phyloP scores from a whole-genome alignment of 768 basidiomycete species.

The Pleurotus giganteus region DNA sequence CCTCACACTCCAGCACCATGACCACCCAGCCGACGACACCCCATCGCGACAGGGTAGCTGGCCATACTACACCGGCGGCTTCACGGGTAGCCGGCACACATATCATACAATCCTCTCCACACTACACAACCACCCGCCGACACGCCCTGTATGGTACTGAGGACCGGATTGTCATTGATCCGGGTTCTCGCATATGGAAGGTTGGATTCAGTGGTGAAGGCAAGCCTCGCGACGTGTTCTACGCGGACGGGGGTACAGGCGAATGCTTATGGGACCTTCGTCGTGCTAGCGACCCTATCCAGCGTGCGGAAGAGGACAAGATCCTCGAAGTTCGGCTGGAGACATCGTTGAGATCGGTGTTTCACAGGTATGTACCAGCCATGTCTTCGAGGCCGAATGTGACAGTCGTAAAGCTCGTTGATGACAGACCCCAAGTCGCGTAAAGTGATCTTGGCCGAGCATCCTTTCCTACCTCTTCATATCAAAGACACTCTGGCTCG shows the following conservation, averaged over 20 bases:
- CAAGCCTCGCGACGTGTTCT: slow-evolving; percentile 85
- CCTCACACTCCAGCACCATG: slow-evolving; percentile 18
- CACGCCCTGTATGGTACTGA: slow-evolving; percentile 97
- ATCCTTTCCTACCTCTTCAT: slow-evolving; percentile 79
- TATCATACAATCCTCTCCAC: slow-evolving; percentile 71
- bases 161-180: slow-evolving; percentile 92
- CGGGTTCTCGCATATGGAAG: slow-evolving; percentile 93
- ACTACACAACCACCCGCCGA: slow-evolving; percentile 79
- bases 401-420: slow-evolving; percentile 59
- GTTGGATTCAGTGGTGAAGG: slow-evolving; percentile 98
- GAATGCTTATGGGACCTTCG: slow-evolving; percentile 59
- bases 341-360: slow-evolving; percentile 69
- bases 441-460: slow-evolving; percentile 91
- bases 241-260: slow-evolving; percentile 42
- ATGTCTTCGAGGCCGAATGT: neutral
- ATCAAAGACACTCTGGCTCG: slow-evolving; percentile 88
- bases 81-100: slow-evolving; percentile 45
- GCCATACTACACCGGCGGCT: slow-evolving; percentile 55
- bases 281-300: slow-evolving; percentile 49
- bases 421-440: slow-evolving; percentile 94
- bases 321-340: slow-evolving; percentile 71
- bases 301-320: slow-evolving; percentile 71
- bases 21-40: slow-evolving; percentile 40
- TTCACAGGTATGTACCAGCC: slow-evolving; percentile 67
- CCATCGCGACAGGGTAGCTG: slow-evolving; percentile 31